Evolutionary conservation across 1,284 basidiomycete genomes (phyloP), one percentile per base, ranked within the genome.

Genomic region (Ceratobasidium sp.): DNA sequence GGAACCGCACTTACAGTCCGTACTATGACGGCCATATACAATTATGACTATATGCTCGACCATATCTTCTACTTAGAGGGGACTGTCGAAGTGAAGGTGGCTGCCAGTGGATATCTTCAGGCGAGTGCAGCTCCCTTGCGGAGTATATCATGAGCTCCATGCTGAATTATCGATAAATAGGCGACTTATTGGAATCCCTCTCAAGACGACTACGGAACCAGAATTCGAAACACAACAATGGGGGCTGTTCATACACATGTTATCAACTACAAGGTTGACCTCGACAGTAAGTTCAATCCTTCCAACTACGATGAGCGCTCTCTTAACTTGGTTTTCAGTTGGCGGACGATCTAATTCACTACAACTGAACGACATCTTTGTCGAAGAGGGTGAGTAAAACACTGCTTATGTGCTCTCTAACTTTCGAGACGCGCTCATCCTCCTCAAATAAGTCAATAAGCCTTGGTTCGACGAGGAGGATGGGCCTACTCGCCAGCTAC

Each of bases 241-340:
- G 91, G 91, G 15, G 90, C 88, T 48, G 82, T 92, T n/a, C 91
- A 92, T 80, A 91, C 92, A 81, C 91, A 92, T 81, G 88, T 92
- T 54, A 89, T 92, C 82, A 91, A 90, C 83, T 92, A 87, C 84
- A 90, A 90, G 86, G 85, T 86, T 9, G 79, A 78, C 71, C 12
- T 78, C 17, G 68, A 56, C 69, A 38, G 68, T 48, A n/a, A 44
- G 33, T 13, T 38, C 44, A 38, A 44, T 65, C 57, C 38, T 38
- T 46, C 57, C 20, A 48, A 44, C 40, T 48, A 46, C 20, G 48
- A 33, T 40, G 9, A 42, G 23, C 57, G 82, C 56, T 76, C 79
- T 77, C 79, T 4, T 83, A 86, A 84, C 88, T 77, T 91, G 92
- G 80, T 87, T 92, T 62, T 90, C 92, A 80, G 85, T 93, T 69